A percentile compares a stretch with the other conserved stretches of the same genome.
Evolutionary conservation across 495 filamentous ascomycete genomes (phyloP).

Genomic region (Penicilliopsis zonata): DNA sequence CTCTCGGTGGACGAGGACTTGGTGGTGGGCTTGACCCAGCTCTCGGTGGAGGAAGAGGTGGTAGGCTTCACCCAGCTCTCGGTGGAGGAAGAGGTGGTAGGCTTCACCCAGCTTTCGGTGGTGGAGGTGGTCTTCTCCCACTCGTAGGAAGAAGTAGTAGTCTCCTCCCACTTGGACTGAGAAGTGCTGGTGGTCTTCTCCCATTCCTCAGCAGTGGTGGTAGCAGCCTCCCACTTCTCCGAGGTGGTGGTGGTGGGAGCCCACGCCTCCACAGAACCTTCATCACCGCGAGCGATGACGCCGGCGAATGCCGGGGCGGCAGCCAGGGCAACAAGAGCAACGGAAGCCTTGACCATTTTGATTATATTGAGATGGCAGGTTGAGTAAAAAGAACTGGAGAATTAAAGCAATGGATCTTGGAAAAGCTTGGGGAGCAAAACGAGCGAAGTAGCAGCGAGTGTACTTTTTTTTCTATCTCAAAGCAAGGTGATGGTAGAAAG

Average conservation of each 20-base stretch:
- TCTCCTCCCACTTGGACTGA: conserved; percentile 2
- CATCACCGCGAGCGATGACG: conserved; percentile 21
- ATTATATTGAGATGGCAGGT: conserved; percentile 21
- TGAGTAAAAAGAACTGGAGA: conserved; percentile 6
- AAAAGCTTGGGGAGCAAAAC: conserved; percentile 19
- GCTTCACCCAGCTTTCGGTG: conserved; percentile 2
- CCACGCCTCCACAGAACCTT: conserved; percentile 4
- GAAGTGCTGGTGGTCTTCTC: conserved; percentile 1
- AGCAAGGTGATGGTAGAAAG: conserved; percentile 5
- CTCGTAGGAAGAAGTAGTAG: neutral
- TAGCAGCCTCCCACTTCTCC: neutral
- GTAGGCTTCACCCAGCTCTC: conserved; percentile 8
- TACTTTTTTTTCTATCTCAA: conserved; percentile 6
- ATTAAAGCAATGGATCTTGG: conserved; percentile 2
- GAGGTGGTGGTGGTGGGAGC: conserved; percentile 1
- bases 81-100: conserved; percentile 3
- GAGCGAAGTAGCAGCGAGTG: conserved; percentile 22
- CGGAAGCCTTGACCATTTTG: conserved; percentile 27
- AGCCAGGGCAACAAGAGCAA: conserved; percentile 29
- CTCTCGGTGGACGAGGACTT: conserved; percentile 3
- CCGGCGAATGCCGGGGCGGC: conserved; percentile 26
- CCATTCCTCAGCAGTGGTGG: conserved; percentile 1
- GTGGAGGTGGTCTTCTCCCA: neutral
- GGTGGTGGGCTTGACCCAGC: conserved; percentile 3
- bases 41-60: neutral